phyloP scores from a whole-genome alignment of 306 rosid species.

The Vigna reflexopilosa region DNA sequence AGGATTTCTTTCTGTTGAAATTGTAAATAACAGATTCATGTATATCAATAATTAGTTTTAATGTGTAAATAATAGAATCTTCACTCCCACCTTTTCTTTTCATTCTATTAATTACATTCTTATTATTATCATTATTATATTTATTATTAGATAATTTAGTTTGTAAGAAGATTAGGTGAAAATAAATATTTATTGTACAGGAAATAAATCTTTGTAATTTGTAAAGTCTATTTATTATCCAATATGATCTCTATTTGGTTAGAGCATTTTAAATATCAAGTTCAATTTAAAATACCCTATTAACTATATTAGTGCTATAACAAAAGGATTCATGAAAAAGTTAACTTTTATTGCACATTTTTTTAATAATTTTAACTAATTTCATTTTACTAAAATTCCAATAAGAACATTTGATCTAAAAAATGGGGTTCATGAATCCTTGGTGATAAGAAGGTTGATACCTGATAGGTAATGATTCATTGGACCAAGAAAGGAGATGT shows the following conservation, averaged over 20 bases:
- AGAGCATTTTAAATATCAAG: background rate
- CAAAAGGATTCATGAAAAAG: too few relatives aligned
- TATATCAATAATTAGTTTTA: slow-evolving; percentile 61
- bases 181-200: too few relatives aligned
- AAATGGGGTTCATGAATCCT: background rate
- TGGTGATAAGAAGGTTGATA: background rate
- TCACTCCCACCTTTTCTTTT: background rate
- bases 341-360: too few relatives aligned
- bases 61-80: slow-evolving; percentile 67
- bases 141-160: background rate
- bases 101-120: slow-evolving; percentile 44
- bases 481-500: background rate
- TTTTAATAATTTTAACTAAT: too few relatives aligned
- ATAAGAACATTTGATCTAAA: background rate
- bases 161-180: too few relatives aligned
- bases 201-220: too few relatives aligned
- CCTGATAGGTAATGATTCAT: slow-evolving; percentile 11
- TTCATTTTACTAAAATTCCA: background rate
- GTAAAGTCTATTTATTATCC: background rate
- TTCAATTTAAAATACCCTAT: background rate
- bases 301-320: background rate
- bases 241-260: background rate
- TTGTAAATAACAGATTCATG: slow-evolving; percentile 68
- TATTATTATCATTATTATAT: background rate
- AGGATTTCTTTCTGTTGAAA: slow-evolving; percentile 55